These are phyloP conservation scores for Venturiaceae sp. DNA, from an alignment of 2,329 filamentous ascomycete species.

Conservation along the genomic window DNA sequence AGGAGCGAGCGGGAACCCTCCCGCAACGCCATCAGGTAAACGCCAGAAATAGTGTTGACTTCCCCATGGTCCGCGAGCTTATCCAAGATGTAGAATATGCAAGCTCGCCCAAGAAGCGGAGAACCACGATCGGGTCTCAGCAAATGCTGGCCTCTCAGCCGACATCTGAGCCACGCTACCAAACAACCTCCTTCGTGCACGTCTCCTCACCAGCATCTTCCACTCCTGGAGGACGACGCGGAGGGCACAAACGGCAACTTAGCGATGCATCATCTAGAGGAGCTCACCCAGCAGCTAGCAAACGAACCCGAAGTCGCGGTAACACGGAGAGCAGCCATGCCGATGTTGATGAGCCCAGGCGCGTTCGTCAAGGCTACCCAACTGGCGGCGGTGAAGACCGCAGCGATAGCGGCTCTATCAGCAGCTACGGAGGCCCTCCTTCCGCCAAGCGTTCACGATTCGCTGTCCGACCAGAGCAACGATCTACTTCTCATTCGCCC, in stretches of 20 bases:
- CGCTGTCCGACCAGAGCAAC: background rate
- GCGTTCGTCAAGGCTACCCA: background rate
- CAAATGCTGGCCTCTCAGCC: constrained; percentile 38
- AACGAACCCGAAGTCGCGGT: background rate
- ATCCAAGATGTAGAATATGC: constrained; percentile 50
- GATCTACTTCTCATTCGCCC: background rate
- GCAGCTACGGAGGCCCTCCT: background rate
- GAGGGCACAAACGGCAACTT: constrained; percentile 53
- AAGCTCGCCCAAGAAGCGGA: constrained; percentile 78
- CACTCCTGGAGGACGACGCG: constrained; percentile 47
- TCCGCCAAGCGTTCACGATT: constrained; percentile 1
- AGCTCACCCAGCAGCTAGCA: background rate
- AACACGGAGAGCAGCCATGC: constrained; percentile 4
- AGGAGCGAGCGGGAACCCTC: constrained; percentile 50
- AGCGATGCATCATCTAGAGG: constrained; percentile 46
- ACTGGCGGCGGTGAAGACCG: constrained; percentile 3
- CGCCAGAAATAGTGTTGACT: constrained; percentile 16
- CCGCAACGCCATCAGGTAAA: constrained; percentile 62
- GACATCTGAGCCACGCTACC: constrained; percentile 39
- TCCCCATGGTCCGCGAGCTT: constrained; percentile 12
- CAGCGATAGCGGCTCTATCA: constrained; percentile 2
- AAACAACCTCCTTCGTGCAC: constrained; percentile 42
- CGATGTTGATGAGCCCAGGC: background rate
- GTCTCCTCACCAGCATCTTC: constrained; percentile 45
- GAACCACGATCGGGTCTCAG: constrained; percentile 48